phyloP scores from a whole-genome alignment of 2,329 filamentous ascomycete species.

The Alternaria conjuncta region DNA sequence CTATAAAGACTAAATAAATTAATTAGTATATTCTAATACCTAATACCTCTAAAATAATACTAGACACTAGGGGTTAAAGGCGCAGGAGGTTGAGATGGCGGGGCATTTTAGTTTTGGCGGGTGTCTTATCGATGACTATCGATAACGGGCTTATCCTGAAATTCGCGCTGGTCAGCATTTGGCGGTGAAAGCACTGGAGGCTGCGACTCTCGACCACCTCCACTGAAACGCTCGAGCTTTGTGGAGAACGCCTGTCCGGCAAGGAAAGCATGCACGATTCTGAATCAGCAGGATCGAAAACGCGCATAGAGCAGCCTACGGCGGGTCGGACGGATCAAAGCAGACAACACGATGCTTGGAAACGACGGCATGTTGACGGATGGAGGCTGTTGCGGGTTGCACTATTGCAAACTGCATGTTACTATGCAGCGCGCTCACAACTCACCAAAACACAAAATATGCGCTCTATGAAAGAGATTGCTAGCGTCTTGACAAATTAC shows the following conservation, averaged over 20 bases:
- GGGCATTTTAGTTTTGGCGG: slow-evolving; percentile 7
- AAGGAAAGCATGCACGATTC: slow-evolving; percentile 7
- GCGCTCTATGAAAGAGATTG: slow-evolving; percentile 8
- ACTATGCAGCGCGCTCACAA: slow-evolving; percentile 3
- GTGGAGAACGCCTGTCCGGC: slow-evolving; percentile 19
- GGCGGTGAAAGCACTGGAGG: slow-evolving; percentile 19
- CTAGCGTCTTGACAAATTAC: slow-evolving; percentile 12
- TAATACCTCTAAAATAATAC: too few species aligned
- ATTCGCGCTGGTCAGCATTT: slow-evolving; percentile 7
- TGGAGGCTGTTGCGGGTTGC: not conserved
- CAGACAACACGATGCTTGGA: not conserved
- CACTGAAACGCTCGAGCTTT: slow-evolving; percentile 22
- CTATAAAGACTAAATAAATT: too few species aligned
- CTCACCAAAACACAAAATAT: not conserved
- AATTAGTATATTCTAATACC: too few species aligned
- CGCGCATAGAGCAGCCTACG: slow-evolving; percentile 7
- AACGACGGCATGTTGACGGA: not conserved
- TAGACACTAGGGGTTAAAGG: not conserved
- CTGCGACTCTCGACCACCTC: slow-evolving; percentile 14
- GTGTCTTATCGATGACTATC: slow-evolving; percentile 13
- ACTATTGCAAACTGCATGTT: slow-evolving; percentile 2
- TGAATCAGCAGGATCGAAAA: slow-evolving; percentile 7
- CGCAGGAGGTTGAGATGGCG: slow-evolving; percentile 11
- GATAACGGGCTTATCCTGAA: slow-evolving; percentile 6
- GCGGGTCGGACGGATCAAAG: slow-evolving; percentile 2